Conservation (phyloP, 805 yeast species). For the Priceomyces haplophilus region DNA sequence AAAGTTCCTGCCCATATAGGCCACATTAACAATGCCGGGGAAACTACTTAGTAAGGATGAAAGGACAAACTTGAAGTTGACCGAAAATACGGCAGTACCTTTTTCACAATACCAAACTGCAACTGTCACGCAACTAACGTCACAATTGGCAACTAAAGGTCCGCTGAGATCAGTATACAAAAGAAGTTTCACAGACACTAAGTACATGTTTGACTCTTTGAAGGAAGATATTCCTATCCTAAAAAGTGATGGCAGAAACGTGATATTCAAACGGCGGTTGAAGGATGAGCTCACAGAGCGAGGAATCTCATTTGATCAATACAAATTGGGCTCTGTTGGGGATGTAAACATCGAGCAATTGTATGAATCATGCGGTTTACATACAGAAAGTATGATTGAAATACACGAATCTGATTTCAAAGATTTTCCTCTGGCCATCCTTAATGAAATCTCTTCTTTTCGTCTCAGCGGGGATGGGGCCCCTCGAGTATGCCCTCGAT, state of each 20-base stretch:
- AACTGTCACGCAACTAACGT: conserved; percentile 5
- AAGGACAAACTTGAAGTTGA: not conserved
- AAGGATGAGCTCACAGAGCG: conserved; percentile 5
- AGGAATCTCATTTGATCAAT: conserved; percentile 10
- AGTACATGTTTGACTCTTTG: conserved; percentile 1
- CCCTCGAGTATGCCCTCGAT: conserved; percentile 2
- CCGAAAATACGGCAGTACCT: conserved; percentile 2
- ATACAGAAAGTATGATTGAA: not conserved
- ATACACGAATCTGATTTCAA: conserved; percentile 14
- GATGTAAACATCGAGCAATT: conserved; percentile 2
- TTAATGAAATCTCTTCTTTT: conserved; percentile 3
- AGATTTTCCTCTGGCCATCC: conserved; percentile 12
- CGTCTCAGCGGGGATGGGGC: not conserved
- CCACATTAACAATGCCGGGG: not conserved
- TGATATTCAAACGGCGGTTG: conserved; percentile 9
- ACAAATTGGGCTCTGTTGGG: conserved; percentile 7
- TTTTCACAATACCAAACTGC: conserved; percentile 10
- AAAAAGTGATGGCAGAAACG: not conserved
- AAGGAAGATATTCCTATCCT: conserved; percentile 3
- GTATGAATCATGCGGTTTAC: conserved; percentile 2
- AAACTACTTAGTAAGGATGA: conserved; percentile 1
- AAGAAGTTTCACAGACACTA: conserved; percentile 3
- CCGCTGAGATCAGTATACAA: not conserved
- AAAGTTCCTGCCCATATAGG: not conserved
- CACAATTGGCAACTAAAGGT: not conserved